These are phyloP conservation scores for Pichia sp. DNA, from an alignment of 1,139 yeast genomes.

Conservation along the genomic window DNA sequence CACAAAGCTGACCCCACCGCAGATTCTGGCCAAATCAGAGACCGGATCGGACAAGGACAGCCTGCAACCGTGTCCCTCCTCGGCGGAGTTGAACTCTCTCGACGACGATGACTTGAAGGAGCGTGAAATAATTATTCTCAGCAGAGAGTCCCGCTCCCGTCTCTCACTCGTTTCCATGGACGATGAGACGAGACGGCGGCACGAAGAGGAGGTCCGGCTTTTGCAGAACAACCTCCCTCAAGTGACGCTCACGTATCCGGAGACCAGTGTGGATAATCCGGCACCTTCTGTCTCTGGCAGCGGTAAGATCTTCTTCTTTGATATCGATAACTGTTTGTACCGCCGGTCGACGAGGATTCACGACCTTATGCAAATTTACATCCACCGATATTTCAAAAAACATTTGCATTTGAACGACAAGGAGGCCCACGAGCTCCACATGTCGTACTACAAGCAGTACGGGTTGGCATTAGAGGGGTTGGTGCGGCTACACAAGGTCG, in stretches of 20 bases:
- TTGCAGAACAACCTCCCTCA: constrained; percentile 27
- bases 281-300: constrained; percentile 42
- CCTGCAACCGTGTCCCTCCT: constrained; percentile 1
- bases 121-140: constrained; percentile 20
- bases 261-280: constrained; percentile 43
- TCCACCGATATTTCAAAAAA: constrained; percentile 73
- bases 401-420: constrained; percentile 60
- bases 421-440: constrained; percentile 72
- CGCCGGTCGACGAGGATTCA: constrained; percentile 70
- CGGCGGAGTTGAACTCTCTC: constrained; percentile 1
- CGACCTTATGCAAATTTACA: constrained; percentile 81
- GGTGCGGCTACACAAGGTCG: constrained; percentile 74
- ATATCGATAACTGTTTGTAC: constrained; percentile 88
- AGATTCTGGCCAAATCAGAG: neutral
- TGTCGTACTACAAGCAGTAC: constrained; percentile 74
- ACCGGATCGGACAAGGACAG: neutral
- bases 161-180: neutral
- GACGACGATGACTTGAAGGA: constrained; percentile 20
- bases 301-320: constrained; percentile 70
- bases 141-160: constrained; percentile 23
- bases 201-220: neutral
- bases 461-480: constrained; percentile 93
- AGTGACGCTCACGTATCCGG: constrained; percentile 38
- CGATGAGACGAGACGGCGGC: neutral
- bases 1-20: neutral